Conservation (phyloP, 345 rosid species). For the Salix viminalis region DNA sequence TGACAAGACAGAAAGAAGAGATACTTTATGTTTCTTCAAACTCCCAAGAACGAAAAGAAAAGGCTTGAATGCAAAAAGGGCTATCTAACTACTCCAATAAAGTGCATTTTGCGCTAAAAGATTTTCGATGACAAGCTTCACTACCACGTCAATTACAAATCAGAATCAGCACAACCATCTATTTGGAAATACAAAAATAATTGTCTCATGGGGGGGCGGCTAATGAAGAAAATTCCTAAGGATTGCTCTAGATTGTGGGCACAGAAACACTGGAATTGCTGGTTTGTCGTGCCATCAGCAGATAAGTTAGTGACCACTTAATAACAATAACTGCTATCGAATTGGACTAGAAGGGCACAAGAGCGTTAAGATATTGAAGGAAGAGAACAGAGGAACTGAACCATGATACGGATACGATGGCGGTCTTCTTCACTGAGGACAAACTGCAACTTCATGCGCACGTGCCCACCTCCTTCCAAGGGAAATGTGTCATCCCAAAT, state of each 20-base stretch:
- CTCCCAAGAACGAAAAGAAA: too few relatives aligned
- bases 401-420: slow-evolving; percentile 60
- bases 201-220: too few relatives aligned
- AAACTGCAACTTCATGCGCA: slow-evolving; percentile 75
- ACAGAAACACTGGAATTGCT: background rate
- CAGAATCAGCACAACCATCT: too few relatives aligned
- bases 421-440: slow-evolving; percentile 77
- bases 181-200: too few relatives aligned
- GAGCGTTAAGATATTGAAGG: background rate
- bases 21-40: background rate
- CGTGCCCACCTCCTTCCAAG: slow-evolving; percentile 67
- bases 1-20: background rate
- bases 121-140: background rate
- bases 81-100: background rate
- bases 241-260: background rate
- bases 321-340: background rate
- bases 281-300: background rate
- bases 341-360: background rate
- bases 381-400: slow-evolving; percentile 8
- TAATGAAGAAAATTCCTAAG: background rate
- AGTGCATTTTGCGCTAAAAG: background rate
- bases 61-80: too few relatives aligned
- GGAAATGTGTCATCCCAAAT: slow-evolving; percentile 59
- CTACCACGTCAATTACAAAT: too few relatives aligned
- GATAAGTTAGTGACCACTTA: background rate